These are phyloP conservation scores for Saprolegnia diclina DNA, from an alignment of 352 stramenopile genomes.

Conservation along the genomic window DNA sequence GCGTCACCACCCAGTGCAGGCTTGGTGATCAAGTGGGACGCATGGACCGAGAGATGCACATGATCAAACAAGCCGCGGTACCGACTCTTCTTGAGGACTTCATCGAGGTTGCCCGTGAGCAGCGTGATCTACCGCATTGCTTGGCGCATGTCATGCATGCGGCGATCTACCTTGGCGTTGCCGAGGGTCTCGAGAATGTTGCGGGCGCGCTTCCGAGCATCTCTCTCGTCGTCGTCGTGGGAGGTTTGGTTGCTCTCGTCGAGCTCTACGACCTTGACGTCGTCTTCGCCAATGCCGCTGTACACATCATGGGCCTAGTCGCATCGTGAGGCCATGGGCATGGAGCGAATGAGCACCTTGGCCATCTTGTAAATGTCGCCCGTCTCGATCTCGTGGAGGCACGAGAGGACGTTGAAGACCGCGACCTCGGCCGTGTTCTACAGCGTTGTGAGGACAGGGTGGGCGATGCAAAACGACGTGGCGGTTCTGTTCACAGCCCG, in stretches of 20 bases:
- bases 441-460: background rate
- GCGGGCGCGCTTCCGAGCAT: slow-evolving; percentile 37
- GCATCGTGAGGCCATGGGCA: background rate
- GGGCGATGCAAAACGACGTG: slow-evolving; percentile 49
- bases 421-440: slow-evolving; percentile 89
- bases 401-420: slow-evolving; percentile 89
- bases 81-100: slow-evolving; percentile 55
- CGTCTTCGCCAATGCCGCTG: slow-evolving; percentile 59
- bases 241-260: slow-evolving; percentile 23
- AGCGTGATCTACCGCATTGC: slow-evolving; percentile 45
- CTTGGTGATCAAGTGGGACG: slow-evolving; percentile 46
- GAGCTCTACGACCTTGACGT: slow-evolving; percentile 24
- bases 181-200: slow-evolving; percentile 49
- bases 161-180: slow-evolving; percentile 43
- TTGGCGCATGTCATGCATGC: background rate
- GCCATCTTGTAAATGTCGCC: slow-evolving; percentile 82
- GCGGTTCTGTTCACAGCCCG: slow-evolving; percentile 90
- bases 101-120: slow-evolving; percentile 49
- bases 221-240: slow-evolving; percentile 30
- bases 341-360: slow-evolving; percentile 45
- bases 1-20: slow-evolving; percentile 24
- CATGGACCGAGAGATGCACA: slow-evolving; percentile 59
- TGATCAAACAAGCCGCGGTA: slow-evolving; percentile 59
- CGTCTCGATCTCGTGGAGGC: slow-evolving; percentile 88
- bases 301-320: slow-evolving; percentile 72